A percentile compares a stretch with the other conserved stretches of the same genome.
These are phyloP conservation scores for Podospora didyma DNA, from an alignment of 495 filamentous ascomycete species.

Conservation along the genomic window DNA sequence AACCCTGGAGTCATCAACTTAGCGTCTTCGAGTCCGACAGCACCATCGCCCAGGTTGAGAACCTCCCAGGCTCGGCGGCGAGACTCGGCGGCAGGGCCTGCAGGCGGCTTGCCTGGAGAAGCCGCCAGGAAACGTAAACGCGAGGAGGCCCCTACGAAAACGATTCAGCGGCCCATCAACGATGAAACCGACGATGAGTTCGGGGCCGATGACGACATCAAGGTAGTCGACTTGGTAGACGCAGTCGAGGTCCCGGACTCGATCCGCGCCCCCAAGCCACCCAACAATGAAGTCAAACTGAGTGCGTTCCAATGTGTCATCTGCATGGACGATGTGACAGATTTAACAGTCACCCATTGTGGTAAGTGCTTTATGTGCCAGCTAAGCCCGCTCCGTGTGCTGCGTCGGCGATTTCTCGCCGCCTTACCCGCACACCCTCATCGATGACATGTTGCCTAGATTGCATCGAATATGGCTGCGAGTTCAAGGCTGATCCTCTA, in stretches of 20 bases:
- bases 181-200: constrained; percentile 27
- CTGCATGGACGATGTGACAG: constrained; percentile 73
- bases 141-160: not conserved
- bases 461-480: not conserved
- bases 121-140: constrained; percentile 3
- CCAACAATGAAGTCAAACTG: constrained; percentile 51
- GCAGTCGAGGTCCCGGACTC: constrained; percentile 54
- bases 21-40: not conserved
- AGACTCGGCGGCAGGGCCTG: not conserved
- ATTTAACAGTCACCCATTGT: constrained; percentile 75
- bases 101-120: not conserved
- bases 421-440: no score
- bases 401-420: constrained; percentile 8
- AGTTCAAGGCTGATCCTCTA: not conserved
- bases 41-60: not conserved
- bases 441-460: no score
- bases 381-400: not conserved
- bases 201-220: constrained; percentile 12
- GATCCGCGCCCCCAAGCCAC: constrained; percentile 42
- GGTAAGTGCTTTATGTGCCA: constrained; percentile 68
- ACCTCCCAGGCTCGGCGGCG: not conserved
- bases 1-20: not conserved
- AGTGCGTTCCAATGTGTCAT: constrained; percentile 70
- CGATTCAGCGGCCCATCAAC: not conserved
- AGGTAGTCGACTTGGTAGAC: constrained; percentile 56